Conservation (phyloP, 352 stramenopile genomes). For the Pythium vanterpoolii region DNA sequence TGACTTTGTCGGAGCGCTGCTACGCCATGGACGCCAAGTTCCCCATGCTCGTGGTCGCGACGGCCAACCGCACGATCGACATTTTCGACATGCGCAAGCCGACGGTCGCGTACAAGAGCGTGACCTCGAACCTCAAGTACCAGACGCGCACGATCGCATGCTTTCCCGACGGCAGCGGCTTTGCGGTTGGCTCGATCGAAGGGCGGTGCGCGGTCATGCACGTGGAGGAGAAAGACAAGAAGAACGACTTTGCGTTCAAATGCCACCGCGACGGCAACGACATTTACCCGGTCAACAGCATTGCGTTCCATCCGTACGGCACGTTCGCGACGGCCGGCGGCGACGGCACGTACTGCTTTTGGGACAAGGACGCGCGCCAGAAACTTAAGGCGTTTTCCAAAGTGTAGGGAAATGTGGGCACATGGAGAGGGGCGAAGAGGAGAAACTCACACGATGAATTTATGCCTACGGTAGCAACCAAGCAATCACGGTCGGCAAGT, state of each 20-base stretch:
- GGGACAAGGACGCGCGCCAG: slow-evolving; percentile 98
- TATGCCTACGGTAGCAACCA: slow-evolving; percentile 52
- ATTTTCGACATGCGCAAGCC: slow-evolving; percentile 85
- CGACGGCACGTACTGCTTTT: slow-evolving; percentile 97
- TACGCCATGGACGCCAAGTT: slow-evolving; percentile 95
- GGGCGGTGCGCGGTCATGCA: slow-evolving; percentile 90
- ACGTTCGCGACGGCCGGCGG: slow-evolving; percentile 96
- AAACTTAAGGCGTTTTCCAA: slow-evolving; percentile 92
- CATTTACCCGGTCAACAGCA: slow-evolving; percentile 88
- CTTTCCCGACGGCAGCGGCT: slow-evolving; percentile 88
- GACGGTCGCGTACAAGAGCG: slow-evolving; percentile 85
- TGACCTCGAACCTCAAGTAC: slow-evolving; percentile 83
- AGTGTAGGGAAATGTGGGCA: slow-evolving; percentile 34
- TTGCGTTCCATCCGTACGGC: slow-evolving; percentile 90
- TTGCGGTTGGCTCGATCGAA: slow-evolving; percentile 90
- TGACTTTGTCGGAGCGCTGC: slow-evolving; percentile 92
- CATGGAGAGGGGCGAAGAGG: not conserved
- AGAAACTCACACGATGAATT: not conserved
- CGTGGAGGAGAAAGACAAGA: slow-evolving; percentile 81
- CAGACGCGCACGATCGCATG: slow-evolving; percentile 86
- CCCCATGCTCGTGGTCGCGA: slow-evolving; percentile 93
- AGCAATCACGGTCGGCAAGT: slow-evolving; percentile 89
- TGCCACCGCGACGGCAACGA: slow-evolving; percentile 85
- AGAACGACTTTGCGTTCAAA: slow-evolving; percentile 91
- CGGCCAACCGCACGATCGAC: slow-evolving; percentile 87